Percentiles rank a stretch among this genome's conserved stretches.
Evolutionary conservation across 768 basidiomycete genomes (phyloP).

Genomic region (Boletellus ananiceps): DNA sequence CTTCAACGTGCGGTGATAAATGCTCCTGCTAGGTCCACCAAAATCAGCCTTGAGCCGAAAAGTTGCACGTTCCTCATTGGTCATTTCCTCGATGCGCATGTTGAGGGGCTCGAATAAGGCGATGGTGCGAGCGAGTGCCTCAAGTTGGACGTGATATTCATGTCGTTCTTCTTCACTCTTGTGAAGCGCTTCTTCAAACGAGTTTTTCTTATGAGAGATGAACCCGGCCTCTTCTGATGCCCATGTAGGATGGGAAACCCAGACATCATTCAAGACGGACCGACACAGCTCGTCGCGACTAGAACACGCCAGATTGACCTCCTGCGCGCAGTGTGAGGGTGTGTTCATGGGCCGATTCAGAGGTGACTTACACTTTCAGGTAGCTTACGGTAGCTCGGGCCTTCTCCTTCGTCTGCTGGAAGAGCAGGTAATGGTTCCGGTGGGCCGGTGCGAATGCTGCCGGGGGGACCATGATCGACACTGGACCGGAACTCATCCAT

Average conservation of each 20-base stretch:
- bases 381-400: constrained; percentile 89
- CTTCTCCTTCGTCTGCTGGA: constrained; percentile 79
- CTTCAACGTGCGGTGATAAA: constrained; percentile 91
- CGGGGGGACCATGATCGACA: constrained; percentile 66
- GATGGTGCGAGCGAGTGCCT: constrained; percentile 87
- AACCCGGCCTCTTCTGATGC: constrained; percentile 95
- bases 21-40: constrained; percentile 79
- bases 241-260: constrained; percentile 99
- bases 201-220: constrained; percentile 93
- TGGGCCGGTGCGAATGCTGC: constrained; percentile 70
- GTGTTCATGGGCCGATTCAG: not conserved
- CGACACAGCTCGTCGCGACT: constrained; percentile 92
- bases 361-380: constrained; percentile 72
- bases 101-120: constrained; percentile 85
- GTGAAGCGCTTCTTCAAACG: constrained; percentile 92
- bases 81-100: constrained; percentile 82
- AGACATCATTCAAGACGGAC: constrained; percentile 93
- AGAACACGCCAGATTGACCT: constrained; percentile 85
- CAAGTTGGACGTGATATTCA: constrained; percentile 94
- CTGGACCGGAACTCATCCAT: constrained; percentile 66
- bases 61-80: constrained; percentile 72
- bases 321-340: constrained; percentile 43
- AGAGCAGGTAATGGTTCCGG: constrained; percentile 75
- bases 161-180: constrained; percentile 98
- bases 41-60: constrained; percentile 85